Evolutionary conservation across 495 filamentous ascomycete species (phyloP).

Genomic region (Penicillium coprophilum): DNA sequence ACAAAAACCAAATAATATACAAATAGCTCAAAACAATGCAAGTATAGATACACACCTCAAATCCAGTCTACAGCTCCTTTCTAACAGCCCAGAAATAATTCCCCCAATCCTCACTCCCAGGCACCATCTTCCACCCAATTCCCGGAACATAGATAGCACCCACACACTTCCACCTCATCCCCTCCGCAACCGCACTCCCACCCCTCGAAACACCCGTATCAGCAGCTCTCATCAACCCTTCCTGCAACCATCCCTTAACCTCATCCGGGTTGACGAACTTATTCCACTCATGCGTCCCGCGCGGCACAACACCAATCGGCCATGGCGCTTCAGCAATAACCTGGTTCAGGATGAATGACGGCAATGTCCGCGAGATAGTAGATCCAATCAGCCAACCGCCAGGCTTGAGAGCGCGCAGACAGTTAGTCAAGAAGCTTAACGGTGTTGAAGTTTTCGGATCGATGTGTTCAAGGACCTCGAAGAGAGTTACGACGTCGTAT

Average conservation of each 20-base stretch:
- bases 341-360: constrained; percentile 88
- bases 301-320: constrained; percentile 80
- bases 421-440: constrained; percentile 63
- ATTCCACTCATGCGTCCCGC: constrained; percentile 90
- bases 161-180: constrained; percentile 60
- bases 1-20: constrained; percentile 7
- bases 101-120: constrained; percentile 78
- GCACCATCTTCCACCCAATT: constrained; percentile 84
- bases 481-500: constrained; percentile 78
- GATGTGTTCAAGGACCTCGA: constrained; percentile 95
- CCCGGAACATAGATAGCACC: constrained; percentile 87
- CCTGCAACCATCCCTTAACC: constrained; percentile 60
- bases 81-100: constrained; percentile 96
- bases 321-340: constrained; percentile 80
- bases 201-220: constrained; percentile 44
- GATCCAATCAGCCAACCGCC: constrained; percentile 91
- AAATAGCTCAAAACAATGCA: constrained; percentile 7
- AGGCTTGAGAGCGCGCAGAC: constrained; percentile 72
- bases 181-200: constrained; percentile 54
- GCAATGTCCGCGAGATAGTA: constrained; percentile 86
- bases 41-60: constrained; percentile 6
- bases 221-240: constrained; percentile 40
- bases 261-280: constrained; percentile 92
- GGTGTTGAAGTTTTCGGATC: constrained; percentile 53
- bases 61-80: constrained; percentile 47